Conservation (phyloP, 805 yeast genomes). For the Pichia occidentalis region DNA sequence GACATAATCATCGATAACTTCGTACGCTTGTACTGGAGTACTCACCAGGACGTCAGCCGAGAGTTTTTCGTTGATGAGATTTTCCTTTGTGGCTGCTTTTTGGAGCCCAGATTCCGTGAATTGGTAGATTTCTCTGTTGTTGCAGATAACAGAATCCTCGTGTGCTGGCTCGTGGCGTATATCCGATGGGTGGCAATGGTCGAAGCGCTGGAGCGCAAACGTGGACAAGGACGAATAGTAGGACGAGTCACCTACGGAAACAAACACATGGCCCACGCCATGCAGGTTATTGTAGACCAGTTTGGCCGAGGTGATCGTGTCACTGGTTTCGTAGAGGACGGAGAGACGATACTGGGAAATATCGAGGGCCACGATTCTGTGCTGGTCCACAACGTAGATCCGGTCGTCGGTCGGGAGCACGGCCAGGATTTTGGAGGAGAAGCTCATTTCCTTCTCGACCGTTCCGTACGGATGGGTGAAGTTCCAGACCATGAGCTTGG, state of each 20-base stretch:
- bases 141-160: conserved; percentile 9
- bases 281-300: background rate
- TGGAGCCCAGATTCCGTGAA: conserved; percentile 6
- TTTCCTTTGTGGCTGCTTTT: background rate
- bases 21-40: background rate
- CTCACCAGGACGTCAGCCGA: conserved; percentile 7
- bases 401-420: conserved; percentile 8
- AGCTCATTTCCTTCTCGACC: conserved; percentile 17
- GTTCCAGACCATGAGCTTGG: conserved; percentile 19
- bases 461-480: conserved; percentile 8
- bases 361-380: conserved; percentile 9
- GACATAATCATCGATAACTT: conserved; percentile 4
- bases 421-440: conserved; percentile 15
- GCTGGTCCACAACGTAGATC: conserved; percentile 9
- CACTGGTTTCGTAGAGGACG: background rate
- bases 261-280: background rate
- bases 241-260: background rate
- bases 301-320: background rate
- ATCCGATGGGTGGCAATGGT: conserved; percentile 7
- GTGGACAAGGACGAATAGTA: background rate
- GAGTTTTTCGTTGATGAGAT: conserved; percentile 7
- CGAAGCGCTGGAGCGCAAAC: background rate
- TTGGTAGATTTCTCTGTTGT: conserved; percentile 4
- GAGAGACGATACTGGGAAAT: background rate
- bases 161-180: conserved; percentile 3